Base-by-base conservation (phyloP, 2,329 filamentous ascomycete genomes). In the Ceratocystis harringtonii region DNA sequence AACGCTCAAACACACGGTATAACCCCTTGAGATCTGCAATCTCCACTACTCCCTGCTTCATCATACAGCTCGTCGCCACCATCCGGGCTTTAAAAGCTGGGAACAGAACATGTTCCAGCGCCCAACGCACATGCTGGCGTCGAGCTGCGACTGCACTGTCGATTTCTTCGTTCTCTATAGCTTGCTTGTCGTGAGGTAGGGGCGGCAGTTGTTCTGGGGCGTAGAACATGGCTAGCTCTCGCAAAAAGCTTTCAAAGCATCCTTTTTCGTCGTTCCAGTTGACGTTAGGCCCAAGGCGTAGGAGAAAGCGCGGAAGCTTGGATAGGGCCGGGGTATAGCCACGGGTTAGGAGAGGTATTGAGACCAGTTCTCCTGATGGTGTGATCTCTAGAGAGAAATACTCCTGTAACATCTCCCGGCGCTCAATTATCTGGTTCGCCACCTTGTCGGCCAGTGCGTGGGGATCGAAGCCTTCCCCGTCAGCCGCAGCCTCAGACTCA, bases 1-100 rank as follows among this genome's bases (percentile, higher is more conserved):
- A 97, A 65, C 94, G 79, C 76, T 99, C 94, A 79, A 99, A 99
- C 2, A 97, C 92, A 58, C 89, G 80, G 75, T 99, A 99, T 66
- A 99, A 73, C 0, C 92, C 91, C 75, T 96, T 97, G 67, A 97
- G 75, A 76, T 95, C 90, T 1, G 94, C 92, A 61, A 96, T 84
- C 75, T 99, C 92, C 60, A 95, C 77, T 10, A 96, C 84, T 7
- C 79, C 82, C 0, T 85, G 88, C 62, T 85, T 84, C 76, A 95
- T 83, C 71, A 97, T 76, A 4, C 81, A 80, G 69, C 83, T 87
- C 7, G 94, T 96, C 22, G 90, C 92, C 65, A 97, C 84, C 60
- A 99, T 76, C 66, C 91, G 81, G 4, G 87, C 80, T 73, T 90
- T 90, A 72, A 96, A 89, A 0, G 91, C 90, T 0, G 94, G 94